phyloP scores from a whole-genome alignment of 1,284 basidiomycete species.

The Cryptococcus sp. region DNA sequence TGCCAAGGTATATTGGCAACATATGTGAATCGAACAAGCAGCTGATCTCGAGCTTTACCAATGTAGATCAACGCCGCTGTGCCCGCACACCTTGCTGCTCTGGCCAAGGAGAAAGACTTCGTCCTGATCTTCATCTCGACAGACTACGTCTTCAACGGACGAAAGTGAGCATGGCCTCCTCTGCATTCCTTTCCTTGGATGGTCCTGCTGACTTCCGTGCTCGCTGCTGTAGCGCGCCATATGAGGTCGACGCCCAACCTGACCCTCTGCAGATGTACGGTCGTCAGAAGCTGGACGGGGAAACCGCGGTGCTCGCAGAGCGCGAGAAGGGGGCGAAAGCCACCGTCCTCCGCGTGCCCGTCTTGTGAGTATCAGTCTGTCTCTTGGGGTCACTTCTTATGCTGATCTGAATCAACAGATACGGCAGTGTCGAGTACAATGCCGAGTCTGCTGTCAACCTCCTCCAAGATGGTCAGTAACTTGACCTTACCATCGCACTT shows the following conservation, averaged over 20 bases:
- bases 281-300: conserved; percentile 49
- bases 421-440: conserved; percentile 54
- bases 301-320: conserved; percentile 42
- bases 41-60: neutral
- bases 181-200: neutral
- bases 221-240: conserved; percentile 51
- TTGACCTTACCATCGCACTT: too few relatives aligned
- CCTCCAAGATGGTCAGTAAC: conserved; percentile 50
- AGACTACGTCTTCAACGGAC: conserved; percentile 53
- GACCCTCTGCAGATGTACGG: conserved; percentile 58
- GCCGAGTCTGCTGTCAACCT: conserved; percentile 57
- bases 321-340: conserved; percentile 36
- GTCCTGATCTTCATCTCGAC: conserved; percentile 57
- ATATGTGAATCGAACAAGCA: neutral
- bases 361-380: conserved; percentile 39
- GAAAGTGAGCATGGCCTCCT: conserved; percentile 30
- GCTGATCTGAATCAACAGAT: conserved; percentile 35
- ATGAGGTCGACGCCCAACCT: conserved; percentile 52
- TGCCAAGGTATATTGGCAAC: conserved; percentile 27
- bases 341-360: conserved; percentile 54
- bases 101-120: conserved; percentile 43
- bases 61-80: conserved; percentile 55
- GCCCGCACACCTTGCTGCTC: conserved; percentile 50
- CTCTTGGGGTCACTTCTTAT: neutral
- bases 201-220: neutral